Evolutionary conservation across 176 grass and related monocot species (phyloP), one percentile per base, ranked within the genome.

Genomic region (Triticum monococcum): DNA sequence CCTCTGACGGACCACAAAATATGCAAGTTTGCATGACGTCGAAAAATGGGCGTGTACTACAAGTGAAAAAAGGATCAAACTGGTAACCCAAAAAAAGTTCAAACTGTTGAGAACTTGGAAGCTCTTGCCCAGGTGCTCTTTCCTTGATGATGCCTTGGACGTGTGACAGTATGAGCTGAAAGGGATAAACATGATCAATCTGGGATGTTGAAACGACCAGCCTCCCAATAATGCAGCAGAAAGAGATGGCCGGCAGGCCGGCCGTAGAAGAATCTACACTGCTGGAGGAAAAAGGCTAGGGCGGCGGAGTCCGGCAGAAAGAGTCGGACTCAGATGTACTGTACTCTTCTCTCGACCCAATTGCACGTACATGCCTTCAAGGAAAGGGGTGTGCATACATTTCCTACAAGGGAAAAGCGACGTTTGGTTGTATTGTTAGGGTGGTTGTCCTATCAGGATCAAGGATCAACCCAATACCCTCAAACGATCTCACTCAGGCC

Each of bases 371-470:
- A 46, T 43, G 67, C 67, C 65, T 33, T 68, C 38, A 28, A 75
- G 12, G 17, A 40, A 72, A 72, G 22, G 22, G 22, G 36, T 72
- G 36, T n/a, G 30, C 50, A 7, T 54, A 7, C 50, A 54, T 54
- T 54, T 54, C 16, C 50, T 23, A n/a, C 59, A 35, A 2, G 26
- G 71, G 8, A n/a, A 5, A 52, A 68, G 41, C 1, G 60, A 41
- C 28, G 33, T 43, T 82, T 50, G 43, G 20, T 68, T 72, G 68
- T 37, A 66, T 66, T 24, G 25, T 61, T 38, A 30, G 68, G 33
- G 81, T 83, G 57, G 81, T 52, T 80, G 78, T 2, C 78, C 60
- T 65, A 80, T 83, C 81, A 28, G 18, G 28, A 57, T 72, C 52
- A 73, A 31, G 16, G 33, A 61, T 61, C 68, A 60, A 54, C 7